Percentiles rank a stretch among this genome's conserved stretches.
Conservation (phyloP, 495 filamentous ascomycete species). For the Talaromyces thailandensis region DNA sequence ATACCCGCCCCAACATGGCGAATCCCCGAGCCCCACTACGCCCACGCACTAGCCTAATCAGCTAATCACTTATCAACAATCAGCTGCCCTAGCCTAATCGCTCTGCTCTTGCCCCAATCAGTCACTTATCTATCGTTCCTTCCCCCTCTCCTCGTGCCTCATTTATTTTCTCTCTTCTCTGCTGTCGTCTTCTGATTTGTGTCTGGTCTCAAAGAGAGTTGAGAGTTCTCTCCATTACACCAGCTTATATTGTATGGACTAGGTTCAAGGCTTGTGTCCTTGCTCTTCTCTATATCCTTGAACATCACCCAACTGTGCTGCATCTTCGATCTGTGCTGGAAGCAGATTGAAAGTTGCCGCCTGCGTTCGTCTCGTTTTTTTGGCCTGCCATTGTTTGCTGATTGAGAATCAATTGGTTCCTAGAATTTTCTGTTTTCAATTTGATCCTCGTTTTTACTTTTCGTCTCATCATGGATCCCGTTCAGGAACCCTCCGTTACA, state of each 20-base stretch:
- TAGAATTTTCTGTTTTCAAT: not conserved
- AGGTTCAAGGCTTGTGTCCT: not conserved
- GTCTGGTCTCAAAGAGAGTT: not conserved
- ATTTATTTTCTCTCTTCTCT: conserved; percentile 1
- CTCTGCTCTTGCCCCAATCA: not conserved
- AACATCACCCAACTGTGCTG: not conserved
- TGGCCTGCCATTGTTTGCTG: not conserved
- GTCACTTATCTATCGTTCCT: not conserved
- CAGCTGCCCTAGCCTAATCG: not conserved
- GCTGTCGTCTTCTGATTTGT: conserved; percentile 5
- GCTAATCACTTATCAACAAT: conserved; percentile 4
- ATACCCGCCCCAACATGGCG: not conserved
- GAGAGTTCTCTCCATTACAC: not conserved
- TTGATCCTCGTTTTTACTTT: not conserved
- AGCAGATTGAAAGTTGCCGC: not conserved
- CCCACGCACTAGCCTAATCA: not conserved
- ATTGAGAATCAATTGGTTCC: not conserved
- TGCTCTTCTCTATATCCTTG: not conserved
- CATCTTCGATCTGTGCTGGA: not conserved
- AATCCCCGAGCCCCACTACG: not conserved
- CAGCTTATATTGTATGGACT: not conserved
- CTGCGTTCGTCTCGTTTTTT: not conserved
- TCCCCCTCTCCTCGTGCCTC: not conserved
- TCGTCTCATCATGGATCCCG: conserved; percentile 17
- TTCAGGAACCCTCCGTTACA: not conserved